A percentile compares a stretch with the other conserved stretches of the same genome.
Evolutionary conservation across 305 asterid species (phyloP).

Genomic region (Plantago coronopus): DNA sequence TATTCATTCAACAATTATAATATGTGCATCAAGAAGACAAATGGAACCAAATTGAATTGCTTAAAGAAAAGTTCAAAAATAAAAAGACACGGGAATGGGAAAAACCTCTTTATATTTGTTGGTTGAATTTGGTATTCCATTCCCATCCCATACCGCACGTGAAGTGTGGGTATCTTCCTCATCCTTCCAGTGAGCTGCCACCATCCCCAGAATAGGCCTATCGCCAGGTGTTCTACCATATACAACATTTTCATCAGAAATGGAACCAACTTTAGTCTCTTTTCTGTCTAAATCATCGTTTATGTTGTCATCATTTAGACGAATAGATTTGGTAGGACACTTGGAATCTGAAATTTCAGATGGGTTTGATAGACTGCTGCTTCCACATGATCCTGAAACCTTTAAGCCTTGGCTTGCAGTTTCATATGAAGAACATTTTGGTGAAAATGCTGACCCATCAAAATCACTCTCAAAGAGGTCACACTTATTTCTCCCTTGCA

Average conservation of each 20-base stretch:
- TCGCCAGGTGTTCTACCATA: conserved; percentile 49
- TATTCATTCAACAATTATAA: conserved; percentile 14
- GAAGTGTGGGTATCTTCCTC: conserved; percentile 46
- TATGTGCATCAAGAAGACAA: not conserved
- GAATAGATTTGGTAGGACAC: conserved; percentile 18
- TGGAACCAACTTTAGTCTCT: conserved; percentile 25
- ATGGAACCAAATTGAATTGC: not conserved
- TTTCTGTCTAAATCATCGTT: conserved; percentile 34
- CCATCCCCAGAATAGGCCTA: conserved; percentile 90
- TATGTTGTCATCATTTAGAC: conserved; percentile 6
- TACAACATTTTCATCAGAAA: conserved; percentile 22
- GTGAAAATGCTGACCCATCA: conserved; percentile 36
- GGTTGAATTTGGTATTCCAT: conserved; percentile 93
- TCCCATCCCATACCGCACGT: conserved; percentile 93
- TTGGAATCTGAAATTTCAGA: conserved; percentile 36
- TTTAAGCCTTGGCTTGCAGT: conserved; percentile 34
- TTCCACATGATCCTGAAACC: conserved; percentile 36
- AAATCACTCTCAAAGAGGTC: conserved; percentile 44
- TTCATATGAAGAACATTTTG: conserved; percentile 47
- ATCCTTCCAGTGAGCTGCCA: conserved; percentile 92
- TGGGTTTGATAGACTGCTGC: conserved; percentile 21
- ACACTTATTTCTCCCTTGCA: conserved; percentile 36
- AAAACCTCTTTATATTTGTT: conserved; percentile 91
- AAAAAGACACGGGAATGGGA: conserved; percentile 9
- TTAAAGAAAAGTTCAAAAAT: not conserved